Percentiles rank a stretch among this genome's conserved stretches.
Conservation (phyloP, 768 basidiomycete genomes). For the Psilocybe cyanescens region DNA sequence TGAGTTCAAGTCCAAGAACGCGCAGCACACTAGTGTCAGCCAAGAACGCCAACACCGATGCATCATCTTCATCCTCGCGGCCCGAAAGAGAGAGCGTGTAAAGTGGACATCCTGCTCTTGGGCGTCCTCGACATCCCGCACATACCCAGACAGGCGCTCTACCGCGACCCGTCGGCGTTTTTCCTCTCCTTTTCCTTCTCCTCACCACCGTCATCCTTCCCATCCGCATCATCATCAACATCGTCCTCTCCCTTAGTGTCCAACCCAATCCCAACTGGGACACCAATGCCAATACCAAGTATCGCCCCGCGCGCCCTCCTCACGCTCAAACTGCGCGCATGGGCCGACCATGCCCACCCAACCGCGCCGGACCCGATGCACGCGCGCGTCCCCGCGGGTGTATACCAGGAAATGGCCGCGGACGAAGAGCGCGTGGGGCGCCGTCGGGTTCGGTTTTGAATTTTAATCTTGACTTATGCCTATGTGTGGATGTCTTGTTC, state of each 20-base stretch:
- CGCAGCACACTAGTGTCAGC: no score
- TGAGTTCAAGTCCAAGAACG: no score
- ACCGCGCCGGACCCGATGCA: not conserved
- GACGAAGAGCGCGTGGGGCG: conserved; percentile 1
- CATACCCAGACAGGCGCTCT: not conserved
- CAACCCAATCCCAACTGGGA: not conserved
- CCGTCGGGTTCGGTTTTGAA: not conserved
- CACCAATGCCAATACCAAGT: not conserved
- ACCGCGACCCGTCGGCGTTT: not conserved
- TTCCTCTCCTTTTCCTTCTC: not conserved
- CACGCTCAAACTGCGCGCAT: not conserved
- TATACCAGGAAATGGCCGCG: conserved; percentile 11
- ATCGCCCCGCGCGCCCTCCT: not conserved
- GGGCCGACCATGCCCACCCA: not conserved
- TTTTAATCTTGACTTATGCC: no score
- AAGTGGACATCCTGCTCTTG: conserved; percentile 23
- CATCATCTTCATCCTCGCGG: not conserved
- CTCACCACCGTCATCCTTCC: not conserved
- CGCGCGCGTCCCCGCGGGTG: not conserved
- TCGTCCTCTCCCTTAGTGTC: no score
- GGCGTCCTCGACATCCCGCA: conserved; percentile 17
- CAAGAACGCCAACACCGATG: no score
- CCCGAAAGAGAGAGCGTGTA: conserved; percentile 9
- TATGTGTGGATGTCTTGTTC: no score
- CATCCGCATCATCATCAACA: no score